Evolutionary conservation across 2,329 filamentous ascomycete species (phyloP).

Genomic region (Myriosclerotinia duriaeana): DNA sequence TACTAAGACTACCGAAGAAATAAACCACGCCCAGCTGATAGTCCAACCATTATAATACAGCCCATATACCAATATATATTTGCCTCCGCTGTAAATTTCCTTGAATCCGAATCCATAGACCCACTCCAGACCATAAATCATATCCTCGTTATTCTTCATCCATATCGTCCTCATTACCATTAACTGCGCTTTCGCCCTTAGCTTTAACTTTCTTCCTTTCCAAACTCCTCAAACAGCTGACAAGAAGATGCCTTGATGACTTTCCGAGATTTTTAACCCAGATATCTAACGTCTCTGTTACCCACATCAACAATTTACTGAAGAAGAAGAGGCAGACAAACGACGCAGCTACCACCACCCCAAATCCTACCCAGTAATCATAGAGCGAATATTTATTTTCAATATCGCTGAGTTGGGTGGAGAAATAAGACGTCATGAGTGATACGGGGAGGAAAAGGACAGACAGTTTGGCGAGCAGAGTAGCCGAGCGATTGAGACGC

Average conservation of each 20-base stretch:
- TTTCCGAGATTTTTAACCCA: slow-evolving; percentile 28
- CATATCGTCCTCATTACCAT: slow-evolving; percentile 2
- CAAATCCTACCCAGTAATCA: slow-evolving; percentile 69
- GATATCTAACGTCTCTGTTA: slow-evolving; percentile 47
- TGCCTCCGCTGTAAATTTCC: neutral
- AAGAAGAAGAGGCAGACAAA: slow-evolving; percentile 58
- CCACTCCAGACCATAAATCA: neutral
- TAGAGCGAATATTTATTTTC: slow-evolving; percentile 56
- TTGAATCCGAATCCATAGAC: neutral
- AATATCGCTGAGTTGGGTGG: slow-evolving; percentile 60
- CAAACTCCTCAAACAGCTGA: slow-evolving; percentile 1
- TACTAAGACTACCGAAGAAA: neutral
- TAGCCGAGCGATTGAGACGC: slow-evolving; percentile 67
- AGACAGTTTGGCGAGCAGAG: slow-evolving; percentile 71
- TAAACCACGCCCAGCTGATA: neutral
- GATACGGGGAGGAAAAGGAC: slow-evolving; percentile 75
- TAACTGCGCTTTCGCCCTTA: neutral
- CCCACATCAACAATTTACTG: slow-evolving; percentile 47
- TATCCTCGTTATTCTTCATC: slow-evolving; percentile 6
- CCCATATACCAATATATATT: neutral
- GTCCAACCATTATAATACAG: neutral
- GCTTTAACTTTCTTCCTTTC: neutral
- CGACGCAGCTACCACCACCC: slow-evolving; percentile 59
- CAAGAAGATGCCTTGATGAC: slow-evolving; percentile 17
- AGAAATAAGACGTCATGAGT: slow-evolving; percentile 74